phyloP scores from a whole-genome alignment of 768 basidiomycete species.

The Lyophyllum decastes region DNA sequence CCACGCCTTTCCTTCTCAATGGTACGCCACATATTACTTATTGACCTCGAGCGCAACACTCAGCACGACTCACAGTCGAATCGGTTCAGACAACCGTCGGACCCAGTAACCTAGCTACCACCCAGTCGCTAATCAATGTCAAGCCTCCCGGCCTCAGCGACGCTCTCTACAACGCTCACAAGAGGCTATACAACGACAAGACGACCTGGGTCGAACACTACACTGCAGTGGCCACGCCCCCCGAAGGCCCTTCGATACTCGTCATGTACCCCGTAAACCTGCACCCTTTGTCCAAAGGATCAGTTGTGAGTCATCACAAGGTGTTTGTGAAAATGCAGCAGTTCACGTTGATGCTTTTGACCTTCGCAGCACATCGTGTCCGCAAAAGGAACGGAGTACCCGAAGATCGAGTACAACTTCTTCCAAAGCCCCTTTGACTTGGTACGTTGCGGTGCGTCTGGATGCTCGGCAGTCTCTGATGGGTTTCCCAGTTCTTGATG shows the following conservation, averaged over 20 bases:
- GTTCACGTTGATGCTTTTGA: background rate
- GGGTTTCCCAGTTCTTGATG: background rate
- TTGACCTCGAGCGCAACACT: background rate
- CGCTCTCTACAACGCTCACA: too few species aligned
- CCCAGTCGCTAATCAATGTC: background rate
- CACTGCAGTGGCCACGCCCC: background rate
- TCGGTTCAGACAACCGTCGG: background rate
- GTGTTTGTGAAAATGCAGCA: background rate
- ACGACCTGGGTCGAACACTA: constrained; percentile 1
- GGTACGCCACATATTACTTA: background rate
- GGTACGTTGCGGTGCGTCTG: background rate
- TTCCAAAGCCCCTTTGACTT: too few species aligned
- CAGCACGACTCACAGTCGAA: background rate
- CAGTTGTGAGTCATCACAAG: background rate
- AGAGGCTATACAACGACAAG: too few species aligned
- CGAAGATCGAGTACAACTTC: too few species aligned
- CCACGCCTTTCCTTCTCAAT: background rate
- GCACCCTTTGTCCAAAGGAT: too few species aligned
- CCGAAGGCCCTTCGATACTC: background rate
- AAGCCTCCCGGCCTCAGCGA: background rate
- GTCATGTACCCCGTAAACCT: background rate
- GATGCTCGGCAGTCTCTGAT: background rate
- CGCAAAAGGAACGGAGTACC: too few species aligned
- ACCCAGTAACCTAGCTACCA: background rate
- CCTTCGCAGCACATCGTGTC: background rate